phyloP scores from a whole-genome alignment of 2,329 filamentous ascomycete species.

The Colletotrichum sojae region DNA sequence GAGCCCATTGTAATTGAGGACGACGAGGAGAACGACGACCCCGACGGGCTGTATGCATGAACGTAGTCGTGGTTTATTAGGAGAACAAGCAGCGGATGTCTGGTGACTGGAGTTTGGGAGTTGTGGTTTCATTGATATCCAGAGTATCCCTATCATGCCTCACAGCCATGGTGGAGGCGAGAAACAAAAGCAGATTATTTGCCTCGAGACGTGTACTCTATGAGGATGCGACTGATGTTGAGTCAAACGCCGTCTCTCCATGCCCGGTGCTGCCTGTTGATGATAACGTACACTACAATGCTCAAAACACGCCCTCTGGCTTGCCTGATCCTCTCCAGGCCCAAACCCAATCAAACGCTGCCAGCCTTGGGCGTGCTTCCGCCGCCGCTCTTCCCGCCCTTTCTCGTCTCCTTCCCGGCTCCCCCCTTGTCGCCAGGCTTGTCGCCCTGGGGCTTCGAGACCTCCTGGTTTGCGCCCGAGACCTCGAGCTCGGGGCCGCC shows the following conservation, averaged over 20 bases:
- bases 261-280: constrained; percentile 4
- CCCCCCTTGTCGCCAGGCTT: constrained; percentile 51
- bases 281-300: background rate
- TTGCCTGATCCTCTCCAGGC: background rate
- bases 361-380: constrained; percentile 51
- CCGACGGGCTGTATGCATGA: constrained; percentile 62
- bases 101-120: constrained; percentile 20
- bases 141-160: constrained; percentile 3
- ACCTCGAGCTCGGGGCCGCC: constrained; percentile 56
- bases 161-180: constrained; percentile 1
- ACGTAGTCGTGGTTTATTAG: background rate
- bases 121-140: constrained; percentile 34
- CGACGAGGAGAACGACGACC: constrained; percentile 66
- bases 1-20: constrained; percentile 61
- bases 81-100: background rate
- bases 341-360: constrained; percentile 8
- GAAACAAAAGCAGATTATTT: too few relatives aligned
- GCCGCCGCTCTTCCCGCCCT: constrained; percentile 52
- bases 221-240: constrained; percentile 7
- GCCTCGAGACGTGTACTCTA: constrained; percentile 2
- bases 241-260: constrained; percentile 2
- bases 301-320: too few relatives aligned
- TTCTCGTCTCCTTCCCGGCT: constrained; percentile 51
- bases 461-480: constrained; percentile 61
- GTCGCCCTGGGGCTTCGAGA: constrained; percentile 57